phyloP scores from a whole-genome alignment of 352 stramenopile species.

The Phytophthora hybrid region DNA sequence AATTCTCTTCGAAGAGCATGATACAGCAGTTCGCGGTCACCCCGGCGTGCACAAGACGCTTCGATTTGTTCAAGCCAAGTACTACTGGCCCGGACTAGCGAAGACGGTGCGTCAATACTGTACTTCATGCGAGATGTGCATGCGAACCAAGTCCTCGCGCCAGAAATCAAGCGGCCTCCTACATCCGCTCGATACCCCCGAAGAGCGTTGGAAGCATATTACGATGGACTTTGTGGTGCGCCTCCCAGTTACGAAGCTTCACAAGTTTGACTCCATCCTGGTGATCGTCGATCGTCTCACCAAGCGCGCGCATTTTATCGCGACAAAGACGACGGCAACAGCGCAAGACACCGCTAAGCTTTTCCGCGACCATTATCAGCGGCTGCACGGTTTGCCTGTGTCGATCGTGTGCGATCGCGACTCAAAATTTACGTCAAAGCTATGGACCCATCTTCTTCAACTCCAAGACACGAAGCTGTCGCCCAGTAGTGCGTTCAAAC shows the following conservation, averaged over 20 bases:
- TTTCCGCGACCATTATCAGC: constrained; percentile 1
- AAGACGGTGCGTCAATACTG: not conserved
- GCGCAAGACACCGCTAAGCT: not conserved
- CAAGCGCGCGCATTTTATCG: constrained; percentile 18
- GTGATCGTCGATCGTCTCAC: constrained; percentile 11
- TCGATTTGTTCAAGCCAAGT: constrained; percentile 1
- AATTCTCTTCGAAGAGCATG: constrained; percentile 9
- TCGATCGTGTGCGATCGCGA: constrained; percentile 20
- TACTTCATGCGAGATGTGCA: constrained; percentile 9
- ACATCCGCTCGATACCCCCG: not conserved
- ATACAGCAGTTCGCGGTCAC: not conserved
- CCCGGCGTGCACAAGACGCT: constrained; percentile 5
- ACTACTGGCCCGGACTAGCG: constrained; percentile 5
- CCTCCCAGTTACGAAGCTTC: not conserved
- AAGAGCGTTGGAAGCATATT: constrained; percentile 6
- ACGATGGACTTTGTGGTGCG: constrained; percentile 11
- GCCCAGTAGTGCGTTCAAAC: constrained; percentile 11
- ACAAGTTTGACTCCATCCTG: constrained; percentile 1
- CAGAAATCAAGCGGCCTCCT: not conserved
- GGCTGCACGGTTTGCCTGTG: not conserved
- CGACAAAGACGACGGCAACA: constrained; percentile 3
- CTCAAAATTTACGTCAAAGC: constrained; percentile 2
- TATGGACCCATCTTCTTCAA: constrained; percentile 2
- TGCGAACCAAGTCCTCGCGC: constrained; percentile 7
- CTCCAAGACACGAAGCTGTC: constrained; percentile 5